Base-by-base conservation (phyloP, 176 grass and related monocot species). In the Paspalum vaginatum region DNA sequence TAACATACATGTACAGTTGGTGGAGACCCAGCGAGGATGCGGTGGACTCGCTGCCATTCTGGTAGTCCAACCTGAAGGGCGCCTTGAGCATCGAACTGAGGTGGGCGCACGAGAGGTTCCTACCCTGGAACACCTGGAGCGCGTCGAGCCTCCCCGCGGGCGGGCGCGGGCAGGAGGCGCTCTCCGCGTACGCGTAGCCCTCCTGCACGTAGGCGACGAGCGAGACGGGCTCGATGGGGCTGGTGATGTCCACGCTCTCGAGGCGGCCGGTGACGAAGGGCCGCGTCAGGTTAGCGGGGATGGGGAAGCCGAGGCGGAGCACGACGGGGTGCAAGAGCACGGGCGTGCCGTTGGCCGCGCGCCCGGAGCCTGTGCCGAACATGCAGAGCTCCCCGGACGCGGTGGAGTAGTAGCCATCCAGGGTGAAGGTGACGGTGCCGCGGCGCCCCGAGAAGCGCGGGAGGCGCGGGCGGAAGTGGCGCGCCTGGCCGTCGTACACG, bases 361-460 rank as follows among this genome's bases (percentile, higher is more conserved):
- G 87, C 11, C 89, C 81, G 18, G 83, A 72, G 47, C 92, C 92
- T 2, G 70, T 80, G 18, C 95, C 95, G 18, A 98, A 89, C 95
- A 87, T 89, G 85, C 95, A 98, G 76, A 98, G 89, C 40, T 87
- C 80, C 11, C 89, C 95, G 4, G 79, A 67, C 56, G 63, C 27
- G 67, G 61, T 32, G 8, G 89, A 94, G 91, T 91, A 97, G 80
- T 84, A 94, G 4, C 95, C 95, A 22, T 78, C 78, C 44, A 98
- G 85, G 51, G 86, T 79, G 74, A 97, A 90, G 75, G 72, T 49
- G 55, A 87, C 7, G 37, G 57, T 71, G 25, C 67, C 84, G 21
- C 89, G 79, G 18, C 72, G 76, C 54, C 66, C 50, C 53, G 78
- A 12, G 26, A 88, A 76, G 71, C 69, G 76, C 7, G 86, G 89